phyloP scores from a whole-genome alignment of 176 grass and related monocot species.

The Aechmea fasciata region DNA sequence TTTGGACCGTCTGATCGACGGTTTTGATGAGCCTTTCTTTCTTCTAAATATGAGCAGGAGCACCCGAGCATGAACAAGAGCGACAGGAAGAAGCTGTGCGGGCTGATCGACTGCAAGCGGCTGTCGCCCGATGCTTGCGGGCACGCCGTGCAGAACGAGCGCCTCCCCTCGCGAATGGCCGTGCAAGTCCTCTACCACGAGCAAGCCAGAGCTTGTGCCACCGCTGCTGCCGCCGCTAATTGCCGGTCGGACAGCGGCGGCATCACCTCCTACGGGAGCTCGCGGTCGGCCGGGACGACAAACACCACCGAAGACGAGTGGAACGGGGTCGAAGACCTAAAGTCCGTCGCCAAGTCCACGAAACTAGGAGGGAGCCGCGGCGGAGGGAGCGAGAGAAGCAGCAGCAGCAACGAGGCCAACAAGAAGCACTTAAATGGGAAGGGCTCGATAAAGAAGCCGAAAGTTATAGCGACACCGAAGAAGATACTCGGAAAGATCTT shows the following conservation, averaged over 20 bases:
- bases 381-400: background rate
- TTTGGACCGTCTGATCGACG: too few relatives aligned
- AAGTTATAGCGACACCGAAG: conserved; percentile 32
- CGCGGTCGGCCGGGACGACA: conserved; percentile 78
- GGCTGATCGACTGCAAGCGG: conserved; percentile 79
- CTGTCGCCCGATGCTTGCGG: conserved; percentile 57
- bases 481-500: conserved; percentile 51
- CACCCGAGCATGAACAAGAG: conserved; percentile 73
- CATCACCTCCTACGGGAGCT: conserved; percentile 78
- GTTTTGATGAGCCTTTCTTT: background rate
- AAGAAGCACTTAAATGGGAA: conserved; percentile 27
- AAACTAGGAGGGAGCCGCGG: conserved; percentile 20
- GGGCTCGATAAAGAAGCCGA: conserved; percentile 34
- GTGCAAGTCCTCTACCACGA: conserved; percentile 87
- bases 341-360: conserved; percentile 19
- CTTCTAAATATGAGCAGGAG: conserved; percentile 40
- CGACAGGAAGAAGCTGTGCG: conserved; percentile 78
- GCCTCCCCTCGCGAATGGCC: conserved; percentile 68
- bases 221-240: conserved; percentile 33
- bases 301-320: conserved; percentile 88
- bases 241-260: conserved; percentile 50
- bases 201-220: conserved; percentile 56
- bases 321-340: conserved; percentile 49
- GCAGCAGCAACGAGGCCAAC: background rate
- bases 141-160: conserved; percentile 90